Base-by-base conservation (phyloP, 1,284 basidiomycete species). In the Sanguinoderma infundibulare region DNA sequence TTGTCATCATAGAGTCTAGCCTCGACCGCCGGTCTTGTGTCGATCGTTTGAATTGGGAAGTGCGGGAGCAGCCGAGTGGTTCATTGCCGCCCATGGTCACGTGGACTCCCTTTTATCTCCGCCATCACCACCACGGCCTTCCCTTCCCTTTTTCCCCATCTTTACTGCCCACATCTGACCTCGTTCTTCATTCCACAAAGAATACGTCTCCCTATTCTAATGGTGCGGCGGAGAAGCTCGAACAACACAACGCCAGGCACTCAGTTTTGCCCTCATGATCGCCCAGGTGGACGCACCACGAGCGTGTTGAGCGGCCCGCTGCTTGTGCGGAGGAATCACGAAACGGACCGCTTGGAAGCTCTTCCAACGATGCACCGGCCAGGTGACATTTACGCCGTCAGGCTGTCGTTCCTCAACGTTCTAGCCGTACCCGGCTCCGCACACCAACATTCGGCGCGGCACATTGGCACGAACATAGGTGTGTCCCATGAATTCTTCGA, bases 231-330 rank as follows among this genome's bases (percentile, higher is more conserved):
- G 34, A 35, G 14, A 14, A 35, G 7, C 34, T 35, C 7, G 24
- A 28, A 59, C 57, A 44, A 53, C 22, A 20, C 24, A 32, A 28
- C 24, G 28, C 40, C 24, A 20, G 5, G 47, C 35, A 20, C 17
- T 54, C 6, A 12, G 36, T n/a, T 38, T 14, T 55, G 22, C 49
- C 30, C 54, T 34, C 61, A 59, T 59, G 57, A 63, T 59, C 57
- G 35, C 3, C 44, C 52, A 28, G 12, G 35, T 30, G 20, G 38
- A 24, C 4, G 22, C 12, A 38, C 42, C 59, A 17, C 34, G 46
- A 15, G 26, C 46, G 30, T 46, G n/a, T 50, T 22, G 15, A 8
- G 38, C 58, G 58, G 58, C 20, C 58, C 58, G 58, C 26, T 24
- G 22, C 34, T 35, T n/a, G 15, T 10, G 15, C 53, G 38, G n/a